A percentile compares a stretch with the other conserved stretches of the same genome.
Evolutionary conservation across 1,284 basidiomycete species (phyloP).

Genomic region (Apiotrichum akiyoshidainum): DNA sequence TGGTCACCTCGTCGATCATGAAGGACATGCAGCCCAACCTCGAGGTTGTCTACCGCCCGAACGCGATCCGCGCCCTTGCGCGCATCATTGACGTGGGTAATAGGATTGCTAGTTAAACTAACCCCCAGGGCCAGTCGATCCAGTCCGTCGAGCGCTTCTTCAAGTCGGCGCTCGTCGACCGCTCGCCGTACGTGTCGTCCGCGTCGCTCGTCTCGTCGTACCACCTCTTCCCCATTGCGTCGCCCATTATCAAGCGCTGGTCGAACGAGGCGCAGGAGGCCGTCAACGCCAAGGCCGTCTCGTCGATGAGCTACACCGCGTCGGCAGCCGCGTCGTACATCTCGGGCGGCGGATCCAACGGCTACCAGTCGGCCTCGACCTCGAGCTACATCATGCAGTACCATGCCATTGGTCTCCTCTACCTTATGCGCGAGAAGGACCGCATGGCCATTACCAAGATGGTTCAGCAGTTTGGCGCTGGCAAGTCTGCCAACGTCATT

Average conservation of each 20-base stretch:
- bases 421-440: constrained; percentile 94
- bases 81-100: constrained; percentile 85
- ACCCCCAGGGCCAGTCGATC: constrained; percentile 55
- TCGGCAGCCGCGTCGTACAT: constrained; percentile 59
- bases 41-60: constrained; percentile 97
- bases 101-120: neutral
- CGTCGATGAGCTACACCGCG: constrained; percentile 53
- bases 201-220: constrained; percentile 96
- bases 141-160: constrained; percentile 99
- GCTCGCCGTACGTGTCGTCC: constrained; percentile 90
- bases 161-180: constrained; percentile 98
- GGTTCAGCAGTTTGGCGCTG: constrained; percentile 91
- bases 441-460: constrained; percentile 99
- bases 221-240: constrained; percentile 88
- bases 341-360: constrained; percentile 35
- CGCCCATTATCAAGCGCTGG: constrained; percentile 96
- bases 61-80: constrained; percentile 93
- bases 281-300: constrained; percentile 79
- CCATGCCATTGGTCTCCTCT: constrained; percentile 90
- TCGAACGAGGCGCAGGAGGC: constrained; percentile 98
- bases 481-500: constrained; percentile 71
- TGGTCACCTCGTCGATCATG: constrained; percentile 99
- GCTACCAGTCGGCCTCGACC: constrained; percentile 75
- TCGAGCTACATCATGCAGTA: constrained; percentile 95
- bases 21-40: constrained; percentile 99